Evolutionary conservation across 2,329 filamentous ascomycete genomes (phyloP), one percentile per base, ranked within the genome.

Genomic region (Stylonectria norvegica): DNA sequence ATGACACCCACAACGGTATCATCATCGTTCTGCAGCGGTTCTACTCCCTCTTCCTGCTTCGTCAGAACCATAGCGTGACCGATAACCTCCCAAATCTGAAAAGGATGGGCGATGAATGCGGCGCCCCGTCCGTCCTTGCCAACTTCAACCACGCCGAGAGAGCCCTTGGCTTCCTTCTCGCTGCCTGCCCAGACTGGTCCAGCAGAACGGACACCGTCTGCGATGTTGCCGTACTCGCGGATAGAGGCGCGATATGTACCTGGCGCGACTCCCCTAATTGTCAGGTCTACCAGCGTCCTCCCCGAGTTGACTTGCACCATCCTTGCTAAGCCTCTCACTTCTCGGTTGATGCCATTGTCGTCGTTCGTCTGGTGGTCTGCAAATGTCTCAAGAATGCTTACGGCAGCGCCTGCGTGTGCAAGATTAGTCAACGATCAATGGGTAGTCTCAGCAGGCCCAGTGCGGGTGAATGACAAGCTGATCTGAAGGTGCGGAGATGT

Each of bases 41-140:
- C 72, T 10, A 40, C 33, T 20, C 44, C 49, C 52, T 82, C 78
- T 43, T 79, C 69, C 64, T 81, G 73, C 46, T 62, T 82, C 31
- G 88, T 86, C 34, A 97, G 81, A 32, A 95, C 85, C 72, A 98
- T 85, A 57, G 89, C 89, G 60, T 90, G 83, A 20, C 93, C 93
- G 65, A 97, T 95, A 63, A 95, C 78, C 68, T 98, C 91, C 93
- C 91, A 97, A 37, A 97, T 84, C 62, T 91, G 82, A 46, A 97
- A 83, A 0, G 81, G 77, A 50, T 80, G 83, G 60, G 95, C 89
- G 48, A 95, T 60, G 63, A 97, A 95, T 11, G 83, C 80, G 50
- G 79, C 81, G 5, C 89, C 91, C 20, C 83, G 76, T 9, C 93
- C 89, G 58, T 85, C 77, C 56, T 81, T 70, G 42, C 81, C 84